These are phyloP conservation scores for Paratinospora sagittata DNA, from an alignment of 164 flowering plant species.

Conservation along the genomic window DNA sequence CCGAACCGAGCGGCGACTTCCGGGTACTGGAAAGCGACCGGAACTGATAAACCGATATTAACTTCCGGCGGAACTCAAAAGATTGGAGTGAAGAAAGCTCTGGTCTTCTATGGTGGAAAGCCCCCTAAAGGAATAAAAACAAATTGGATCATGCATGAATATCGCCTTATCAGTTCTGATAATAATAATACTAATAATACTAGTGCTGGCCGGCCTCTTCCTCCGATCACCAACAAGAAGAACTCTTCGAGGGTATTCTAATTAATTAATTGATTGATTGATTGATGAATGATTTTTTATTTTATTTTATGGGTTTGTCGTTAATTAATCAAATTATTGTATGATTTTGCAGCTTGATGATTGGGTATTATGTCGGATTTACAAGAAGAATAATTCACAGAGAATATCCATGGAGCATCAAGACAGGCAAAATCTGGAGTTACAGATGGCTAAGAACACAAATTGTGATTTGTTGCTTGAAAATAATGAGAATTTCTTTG, in stretches of 20 bases:
- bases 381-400: conserved; percentile 68
- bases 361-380: conserved; percentile 92
- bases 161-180: conserved; percentile 46
- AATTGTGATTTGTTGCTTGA: conserved; percentile 23
- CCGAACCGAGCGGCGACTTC: conserved; percentile 87
- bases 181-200: conserved; percentile 13
- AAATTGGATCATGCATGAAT: conserved; percentile 95
- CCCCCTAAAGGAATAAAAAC: conserved; percentile 85
- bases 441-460: not conserved
- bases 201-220: conserved; percentile 14
- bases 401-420: conserved; percentile 46
- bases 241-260: conserved; percentile 59
- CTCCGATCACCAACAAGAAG: conserved; percentile 50
- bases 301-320: not conserved
- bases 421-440: conserved; percentile 26
- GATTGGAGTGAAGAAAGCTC: conserved; percentile 84
- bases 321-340: not conserved
- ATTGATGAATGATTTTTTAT: too few relatives aligned
- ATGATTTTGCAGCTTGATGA: conserved; percentile 74
- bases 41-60: conserved; percentile 83
- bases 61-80: conserved; percentile 64
- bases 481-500: conserved; percentile 33
- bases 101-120: conserved; percentile 80
- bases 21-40: conserved; percentile 96
- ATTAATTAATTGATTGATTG: not conserved